Evolutionary conservation across 495 filamentous ascomycete species (phyloP), one percentile per base, ranked within the genome.

Genomic region (Parathielavia hyrcaniae): DNA sequence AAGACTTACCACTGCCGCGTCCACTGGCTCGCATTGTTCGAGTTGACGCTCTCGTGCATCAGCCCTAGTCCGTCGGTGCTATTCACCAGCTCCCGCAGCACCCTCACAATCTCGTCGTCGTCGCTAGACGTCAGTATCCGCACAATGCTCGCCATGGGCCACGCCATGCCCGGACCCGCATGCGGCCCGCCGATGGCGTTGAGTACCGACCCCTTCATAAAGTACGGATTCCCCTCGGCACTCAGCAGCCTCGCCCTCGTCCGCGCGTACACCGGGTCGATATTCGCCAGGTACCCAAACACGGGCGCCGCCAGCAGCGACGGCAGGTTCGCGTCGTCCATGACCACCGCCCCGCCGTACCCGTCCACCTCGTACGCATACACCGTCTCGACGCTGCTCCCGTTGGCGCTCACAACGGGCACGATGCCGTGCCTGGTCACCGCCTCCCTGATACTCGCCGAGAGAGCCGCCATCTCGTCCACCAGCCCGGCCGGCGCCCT

Each of bases 321-420:
- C 0, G 83, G 82, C 50, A 86, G 73, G 60, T 86, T 86, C 30
- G 83, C 82, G 58, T 86, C 83, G 55, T 85, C 83, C 83, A 83
- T 84, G 26, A 82, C 63, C 23, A 72, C 76, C 39, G 72, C 65
- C 8, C 66, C 67, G 45, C 79, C 79, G 46, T 77, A 85, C 12
- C 83, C 83, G 57, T 85, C 82, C 8, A 84, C 73, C 63, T 86
- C 83, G 59, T 79, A 86, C 5, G 83, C 82, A 59, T 78, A 86
- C 11, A 84, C 72, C 30, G 62, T 62, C 23, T 75, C 66, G 3
- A n/a, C 23, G 6, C 2, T 19, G 8, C 63, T 39, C 32, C 17
- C 51, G 8, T 16, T 40, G 8, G 1, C 67, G 58, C 55, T 78
- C 69, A 11, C 20, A 3, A 20, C 39, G 0, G 45, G 35, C 1